Percentiles rank a stretch among this genome's conserved stretches.
Evolutionary conservation across 2,329 filamentous ascomycete genomes (phyloP).

Genomic region (Hypoxylon sp.): DNA sequence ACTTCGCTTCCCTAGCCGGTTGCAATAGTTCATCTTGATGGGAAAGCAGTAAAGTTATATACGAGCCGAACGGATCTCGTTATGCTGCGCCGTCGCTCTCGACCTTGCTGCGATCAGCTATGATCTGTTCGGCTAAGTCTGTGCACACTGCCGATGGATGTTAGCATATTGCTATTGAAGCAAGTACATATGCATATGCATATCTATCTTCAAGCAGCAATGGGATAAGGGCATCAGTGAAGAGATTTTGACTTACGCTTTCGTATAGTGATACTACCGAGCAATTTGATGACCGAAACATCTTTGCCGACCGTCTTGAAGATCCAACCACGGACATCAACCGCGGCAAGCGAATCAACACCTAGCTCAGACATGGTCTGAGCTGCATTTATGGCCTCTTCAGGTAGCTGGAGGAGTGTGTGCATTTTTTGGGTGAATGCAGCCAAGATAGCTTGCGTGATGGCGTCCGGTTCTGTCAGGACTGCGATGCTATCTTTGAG

Average conservation of each 20-base stretch:
- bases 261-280: conserved; percentile 48
- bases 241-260: conserved; percentile 41
- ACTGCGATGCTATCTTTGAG: conserved; percentile 52
- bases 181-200: neutral
- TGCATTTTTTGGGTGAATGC: conserved; percentile 53
- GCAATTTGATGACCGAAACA: conserved; percentile 54
- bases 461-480: conserved; percentile 41
- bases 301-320: conserved; percentile 53
- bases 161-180: conserved; percentile 7
- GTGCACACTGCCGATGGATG: conserved; percentile 24
- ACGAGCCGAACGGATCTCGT: neutral
- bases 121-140: conserved; percentile 34
- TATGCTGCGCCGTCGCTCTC: neutral
- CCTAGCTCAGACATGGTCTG: conserved; percentile 58
- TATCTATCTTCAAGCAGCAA: neutral
- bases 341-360: conserved; percentile 60
- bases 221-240: neutral
- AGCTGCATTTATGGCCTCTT: conserved; percentile 51
- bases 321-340: conserved; percentile 59
- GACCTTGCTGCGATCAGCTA: conserved; percentile 18
- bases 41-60: neutral
- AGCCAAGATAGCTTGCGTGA: conserved; percentile 49
- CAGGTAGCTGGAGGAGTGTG: conserved; percentile 53
- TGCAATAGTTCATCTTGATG: neutral
- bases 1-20: no score